A percentile compares a stretch with the other conserved stretches of the same genome.
These are phyloP conservation scores for Millerozyma miso DNA, from an alignment of 805 yeast species.

Conservation along the genomic window DNA sequence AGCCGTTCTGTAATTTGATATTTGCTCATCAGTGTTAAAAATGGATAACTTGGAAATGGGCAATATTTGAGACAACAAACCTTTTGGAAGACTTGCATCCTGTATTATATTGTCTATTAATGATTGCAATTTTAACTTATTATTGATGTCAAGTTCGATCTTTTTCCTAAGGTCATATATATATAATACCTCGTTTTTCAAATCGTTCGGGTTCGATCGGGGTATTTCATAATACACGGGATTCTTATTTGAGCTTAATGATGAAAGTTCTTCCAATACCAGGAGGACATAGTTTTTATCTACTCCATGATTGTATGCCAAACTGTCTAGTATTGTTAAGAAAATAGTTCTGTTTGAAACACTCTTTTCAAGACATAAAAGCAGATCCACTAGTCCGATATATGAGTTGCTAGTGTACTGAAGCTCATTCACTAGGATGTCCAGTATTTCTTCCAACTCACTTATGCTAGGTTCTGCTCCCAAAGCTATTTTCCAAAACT, in stretches of 20 bases:
- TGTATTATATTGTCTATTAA: not conserved
- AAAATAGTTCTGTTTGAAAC: conserved; percentile 11
- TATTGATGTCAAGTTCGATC: not conserved
- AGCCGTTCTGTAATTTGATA: not conserved
- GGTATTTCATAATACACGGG: not conserved
- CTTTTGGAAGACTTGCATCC: not conserved
- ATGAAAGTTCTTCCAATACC: not conserved
- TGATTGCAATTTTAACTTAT: not conserved
- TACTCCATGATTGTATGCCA: conserved; percentile 12
- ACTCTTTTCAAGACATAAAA: conserved; percentile 16
- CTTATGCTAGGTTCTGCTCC: conserved; percentile 24
- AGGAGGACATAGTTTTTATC: conserved; percentile 3
- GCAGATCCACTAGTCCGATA: conserved; percentile 24
- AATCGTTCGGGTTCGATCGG: too few species aligned
- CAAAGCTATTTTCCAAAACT: conserved; percentile 27
- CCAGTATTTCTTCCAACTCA: conserved; percentile 36
- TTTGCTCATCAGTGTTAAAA: not conserved
- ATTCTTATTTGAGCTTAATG: not conserved
- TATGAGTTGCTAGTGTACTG: conserved; percentile 13
- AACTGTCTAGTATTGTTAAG: conserved; percentile 15
- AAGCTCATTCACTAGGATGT: conserved; percentile 18
- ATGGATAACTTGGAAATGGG: not conserved
- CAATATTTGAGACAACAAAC: not conserved
- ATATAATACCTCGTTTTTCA: not conserved
- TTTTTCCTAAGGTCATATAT: not conserved